phyloP scores from a whole-genome alignment of 192 early-diverging fungal genomes.

The Coemansia sp. region DNA sequence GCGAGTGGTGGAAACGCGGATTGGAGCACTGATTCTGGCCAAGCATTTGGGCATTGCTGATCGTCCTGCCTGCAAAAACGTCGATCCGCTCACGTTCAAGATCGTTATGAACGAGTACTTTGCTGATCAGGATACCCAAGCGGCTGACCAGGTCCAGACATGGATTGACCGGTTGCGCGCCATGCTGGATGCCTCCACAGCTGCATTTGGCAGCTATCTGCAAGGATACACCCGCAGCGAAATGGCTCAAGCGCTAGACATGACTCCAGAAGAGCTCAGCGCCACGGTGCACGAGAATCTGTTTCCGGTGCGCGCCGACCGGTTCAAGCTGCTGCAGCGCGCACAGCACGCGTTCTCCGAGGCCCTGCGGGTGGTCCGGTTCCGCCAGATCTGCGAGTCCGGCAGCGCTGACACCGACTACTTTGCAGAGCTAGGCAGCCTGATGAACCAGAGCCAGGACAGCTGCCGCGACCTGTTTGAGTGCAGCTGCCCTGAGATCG shows the following conservation, averaged over 20 bases:
- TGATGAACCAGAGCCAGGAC: constrained; percentile 88
- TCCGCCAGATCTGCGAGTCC: constrained; percentile 46
- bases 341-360: constrained; percentile 84
- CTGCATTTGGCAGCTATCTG: constrained; percentile 19
- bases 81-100: constrained; percentile 62
- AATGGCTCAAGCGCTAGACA: constrained; percentile 36
- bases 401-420: constrained; percentile 17
- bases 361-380: constrained; percentile 62
- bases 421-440: constrained; percentile 62
- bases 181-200: constrained; percentile 21
- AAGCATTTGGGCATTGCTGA: constrained; percentile 49
- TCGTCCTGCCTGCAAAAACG: constrained; percentile 46
- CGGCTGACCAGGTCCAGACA: constrained; percentile 7
- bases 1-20: constrained; percentile 85
- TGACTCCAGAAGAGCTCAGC: constrained; percentile 46
- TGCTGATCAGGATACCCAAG: constrained; percentile 4
- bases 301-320: constrained; percentile 61
- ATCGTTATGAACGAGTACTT: constrained; percentile 46
- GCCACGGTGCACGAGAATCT: constrained; percentile 49
- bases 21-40: constrained; percentile 69
- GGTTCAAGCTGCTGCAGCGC: constrained; percentile 72
- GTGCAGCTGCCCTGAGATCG: constrained; percentile 80
- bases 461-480: constrained; percentile 80
- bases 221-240: constrained; percentile 41
- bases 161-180: constrained; percentile 35